Conservation (phyloP, 306 rosid genomes). For the Prunus campanulata region DNA sequence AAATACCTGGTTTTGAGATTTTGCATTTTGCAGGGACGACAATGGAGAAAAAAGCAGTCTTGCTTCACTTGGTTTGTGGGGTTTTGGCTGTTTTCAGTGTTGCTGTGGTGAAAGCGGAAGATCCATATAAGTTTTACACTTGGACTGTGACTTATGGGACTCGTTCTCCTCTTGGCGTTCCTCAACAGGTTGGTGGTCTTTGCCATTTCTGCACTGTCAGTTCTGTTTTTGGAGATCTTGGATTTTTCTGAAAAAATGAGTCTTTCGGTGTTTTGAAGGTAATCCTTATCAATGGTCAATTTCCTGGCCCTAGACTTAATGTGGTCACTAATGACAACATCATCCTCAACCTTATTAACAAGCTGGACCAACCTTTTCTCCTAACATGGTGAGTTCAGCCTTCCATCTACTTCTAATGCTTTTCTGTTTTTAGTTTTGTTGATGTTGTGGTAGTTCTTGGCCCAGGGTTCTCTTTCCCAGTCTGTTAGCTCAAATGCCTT, state of each 20-base stretch:
- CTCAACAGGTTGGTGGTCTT: conserved; percentile 69
- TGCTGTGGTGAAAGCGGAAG: conserved; percentile 66
- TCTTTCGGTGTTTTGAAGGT: conserved; percentile 50
- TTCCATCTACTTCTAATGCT: background rate
- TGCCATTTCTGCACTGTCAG: conserved; percentile 24
- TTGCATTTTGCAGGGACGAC: conserved; percentile 28
- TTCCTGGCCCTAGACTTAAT: conserved; percentile 96
- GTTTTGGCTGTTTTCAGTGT: conserved; percentile 38
- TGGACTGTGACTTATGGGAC: conserved; percentile 95
- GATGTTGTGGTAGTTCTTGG: background rate
- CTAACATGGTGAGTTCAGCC: conserved; percentile 65
- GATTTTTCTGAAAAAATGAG: background rate
- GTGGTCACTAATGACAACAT: conserved; percentile 86
- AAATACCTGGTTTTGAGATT: background rate
- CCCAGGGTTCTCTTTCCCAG: too few species aligned
- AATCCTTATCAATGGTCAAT: conserved; percentile 83
- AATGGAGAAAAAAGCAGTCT: conserved; percentile 49
- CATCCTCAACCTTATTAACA: conserved; percentile 84
- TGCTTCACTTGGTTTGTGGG: conserved; percentile 40
- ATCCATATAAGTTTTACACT: conserved; percentile 67
- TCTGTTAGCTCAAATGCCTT: background rate
- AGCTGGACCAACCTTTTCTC: conserved; percentile 82
- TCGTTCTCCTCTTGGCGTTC: conserved; percentile 68
- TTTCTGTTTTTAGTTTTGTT: background rate
- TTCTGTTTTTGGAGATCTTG: conserved; percentile 17